Evolutionary conservation across 345 rosid genomes (phyloP).

Genomic region (Corymbia maculata): DNA sequence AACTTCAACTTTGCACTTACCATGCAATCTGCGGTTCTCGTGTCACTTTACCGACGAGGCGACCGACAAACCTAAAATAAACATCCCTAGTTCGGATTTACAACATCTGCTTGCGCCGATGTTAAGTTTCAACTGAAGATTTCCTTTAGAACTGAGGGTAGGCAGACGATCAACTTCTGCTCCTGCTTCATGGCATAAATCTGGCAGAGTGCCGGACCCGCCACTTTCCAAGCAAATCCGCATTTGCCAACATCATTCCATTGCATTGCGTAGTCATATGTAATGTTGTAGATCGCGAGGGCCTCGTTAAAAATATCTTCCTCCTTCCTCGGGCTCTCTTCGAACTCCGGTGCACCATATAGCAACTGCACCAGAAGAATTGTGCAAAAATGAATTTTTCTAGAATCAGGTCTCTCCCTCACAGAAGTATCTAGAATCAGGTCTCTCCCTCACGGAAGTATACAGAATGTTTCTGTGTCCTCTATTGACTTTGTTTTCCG

Average conservation of each 20-base stretch:
- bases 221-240: conserved; percentile 65
- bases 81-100: neutral
- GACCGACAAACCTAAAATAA: neutral
- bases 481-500: neutral
- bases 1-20: neutral
- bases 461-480: neutral
- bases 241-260: neutral
- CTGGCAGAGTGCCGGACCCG: conserved; percentile 50
- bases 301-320: conserved; percentile 44
- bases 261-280: conserved; percentile 29
- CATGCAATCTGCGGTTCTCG: neutral
- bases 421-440: neutral
- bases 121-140: conserved; percentile 11
- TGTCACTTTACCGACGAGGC: neutral
- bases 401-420: neutral
- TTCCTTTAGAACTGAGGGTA: conserved; percentile 29
- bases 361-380: conserved; percentile 16
- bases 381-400: neutral
- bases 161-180: conserved; percentile 10
- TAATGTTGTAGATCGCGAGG: conserved; percentile 36
- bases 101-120: neutral
- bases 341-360: conserved; percentile 39
- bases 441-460: neutral
- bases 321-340: conserved; percentile 20
- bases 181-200: conserved; percentile 4